Percentiles rank a stretch among this genome's conserved stretches.
phyloP scores from a whole-genome alignment of 345 rosid species.

The Combretum micranthum region DNA sequence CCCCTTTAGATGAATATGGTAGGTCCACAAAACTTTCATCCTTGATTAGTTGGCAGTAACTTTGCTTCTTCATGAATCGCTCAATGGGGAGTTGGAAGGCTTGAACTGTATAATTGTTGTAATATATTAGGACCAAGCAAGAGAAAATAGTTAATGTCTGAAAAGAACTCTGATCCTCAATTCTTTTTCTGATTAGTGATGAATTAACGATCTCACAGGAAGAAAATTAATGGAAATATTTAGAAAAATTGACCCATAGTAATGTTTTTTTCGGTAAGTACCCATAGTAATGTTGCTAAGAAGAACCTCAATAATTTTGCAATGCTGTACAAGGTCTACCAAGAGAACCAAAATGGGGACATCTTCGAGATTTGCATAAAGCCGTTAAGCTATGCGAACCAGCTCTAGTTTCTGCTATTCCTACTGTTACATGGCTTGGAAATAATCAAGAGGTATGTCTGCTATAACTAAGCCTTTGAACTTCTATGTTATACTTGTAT shows the following conservation, averaged over 20 bases:
- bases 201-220: too few relatives aligned
- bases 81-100: neutral
- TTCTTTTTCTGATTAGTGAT: too few relatives aligned
- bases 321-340: conserved; percentile 38
- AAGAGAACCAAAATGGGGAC: conserved; percentile 86
- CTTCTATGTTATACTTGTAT: neutral
- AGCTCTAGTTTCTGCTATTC: conserved; percentile 63
- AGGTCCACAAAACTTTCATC: conserved; percentile 3
- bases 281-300: too few relatives aligned
- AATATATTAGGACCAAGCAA: too few relatives aligned
- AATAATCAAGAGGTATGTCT: conserved; percentile 56
- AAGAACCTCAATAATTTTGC: neutral
- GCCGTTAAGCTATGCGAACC: conserved; percentile 82
- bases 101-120: too few relatives aligned
- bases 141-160: too few relatives aligned
- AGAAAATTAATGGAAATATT: too few relatives aligned
- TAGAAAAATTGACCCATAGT: too few relatives aligned
- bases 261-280: too few relatives aligned
- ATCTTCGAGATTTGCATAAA: conserved; percentile 77
- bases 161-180: too few relatives aligned
- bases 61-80: neutral
- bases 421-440: conserved; percentile 55
- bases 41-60: neutral
- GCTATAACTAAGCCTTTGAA: neutral
- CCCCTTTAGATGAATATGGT: conserved; percentile 97